phyloP scores from a whole-genome alignment of 106 monocot species.

The Amphibolis antarctica region DNA sequence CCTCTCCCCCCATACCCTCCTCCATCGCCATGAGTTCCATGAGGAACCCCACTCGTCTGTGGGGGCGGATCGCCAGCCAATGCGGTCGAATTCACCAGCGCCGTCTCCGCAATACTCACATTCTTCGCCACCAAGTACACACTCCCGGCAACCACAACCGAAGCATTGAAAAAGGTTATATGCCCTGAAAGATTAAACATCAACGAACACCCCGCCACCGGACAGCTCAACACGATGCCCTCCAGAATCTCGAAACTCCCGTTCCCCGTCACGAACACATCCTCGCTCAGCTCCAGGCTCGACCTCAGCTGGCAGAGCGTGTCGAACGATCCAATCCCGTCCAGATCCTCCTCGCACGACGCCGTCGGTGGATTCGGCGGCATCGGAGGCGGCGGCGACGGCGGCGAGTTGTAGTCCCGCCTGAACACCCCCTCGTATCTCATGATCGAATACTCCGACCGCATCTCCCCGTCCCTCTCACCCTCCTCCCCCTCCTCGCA shows the following conservation, averaged over 20 bases:
- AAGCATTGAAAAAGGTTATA: conserved; percentile 29
- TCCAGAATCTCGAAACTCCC: conserved; percentile 58
- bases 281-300: conserved; percentile 30
- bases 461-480: too few species aligned
- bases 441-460: conserved; percentile 12
- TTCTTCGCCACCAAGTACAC: conserved; percentile 41
- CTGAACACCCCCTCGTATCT: conserved; percentile 6
- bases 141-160: conserved; percentile 54
- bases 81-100: conserved; percentile 37
- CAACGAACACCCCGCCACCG: conserved; percentile 44
- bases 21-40: conserved; percentile 62
- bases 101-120: conserved; percentile 32
- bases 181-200: conserved; percentile 50
- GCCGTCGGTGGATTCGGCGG: conserved; percentile 44
- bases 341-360: conserved; percentile 66
- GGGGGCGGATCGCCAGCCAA: conserved; percentile 80
- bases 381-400: conserved; percentile 48
- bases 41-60: conserved; percentile 66
- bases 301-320: conserved; percentile 57
- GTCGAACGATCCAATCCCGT: conserved; percentile 62
- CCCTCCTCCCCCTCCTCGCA: too few species aligned
- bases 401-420: conserved; percentile 66
- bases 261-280: conserved; percentile 51
- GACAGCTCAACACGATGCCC: conserved; percentile 47
- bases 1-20: conserved; percentile 92